These are phyloP conservation scores for Hemileia vastatrix DNA, from an alignment of 1,284 basidiomycete species.

Conservation along the genomic window DNA sequence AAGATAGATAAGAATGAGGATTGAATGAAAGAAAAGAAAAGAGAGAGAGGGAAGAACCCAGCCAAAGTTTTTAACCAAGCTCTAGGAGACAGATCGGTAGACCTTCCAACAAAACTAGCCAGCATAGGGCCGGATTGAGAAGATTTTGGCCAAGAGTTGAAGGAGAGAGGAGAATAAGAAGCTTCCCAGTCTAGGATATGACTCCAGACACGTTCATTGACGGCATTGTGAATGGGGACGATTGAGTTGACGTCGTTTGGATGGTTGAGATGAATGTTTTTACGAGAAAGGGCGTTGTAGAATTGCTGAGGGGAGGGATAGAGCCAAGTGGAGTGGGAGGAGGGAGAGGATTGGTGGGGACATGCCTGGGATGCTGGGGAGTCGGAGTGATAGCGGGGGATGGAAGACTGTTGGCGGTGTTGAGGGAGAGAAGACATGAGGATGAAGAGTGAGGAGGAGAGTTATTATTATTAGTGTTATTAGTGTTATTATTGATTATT, in stretches of 20 bases:
- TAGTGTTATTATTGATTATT: no score
- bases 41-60: constrained; percentile 53
- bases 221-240: constrained; percentile 97
- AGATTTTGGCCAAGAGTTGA: constrained; percentile 22
- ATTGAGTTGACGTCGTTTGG: constrained; percentile 84
- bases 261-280: constrained; percentile 56
- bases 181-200: constrained; percentile 83
- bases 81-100: constrained; percentile 63
- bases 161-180: constrained; percentile 12
- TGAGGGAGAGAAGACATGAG: no score
- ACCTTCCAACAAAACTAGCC: constrained; percentile 53
- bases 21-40: constrained; percentile 10
- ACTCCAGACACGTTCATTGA: constrained; percentile 92
- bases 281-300: constrained; percentile 86
- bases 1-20: background rate
- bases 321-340: constrained; percentile 56
- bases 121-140: constrained; percentile 38
- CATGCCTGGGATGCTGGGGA: constrained; percentile 21
- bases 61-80: constrained; percentile 72
- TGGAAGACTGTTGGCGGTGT: constrained; percentile 72
- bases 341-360: background rate
- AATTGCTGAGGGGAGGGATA: constrained; percentile 98
- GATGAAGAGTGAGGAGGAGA: no score
- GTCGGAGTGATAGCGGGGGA: constrained; percentile 55
- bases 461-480: no score